These are phyloP conservation scores for Oryza brachyantha DNA, from an alignment of 176 grass and related monocot species.

Conservation along the genomic window DNA sequence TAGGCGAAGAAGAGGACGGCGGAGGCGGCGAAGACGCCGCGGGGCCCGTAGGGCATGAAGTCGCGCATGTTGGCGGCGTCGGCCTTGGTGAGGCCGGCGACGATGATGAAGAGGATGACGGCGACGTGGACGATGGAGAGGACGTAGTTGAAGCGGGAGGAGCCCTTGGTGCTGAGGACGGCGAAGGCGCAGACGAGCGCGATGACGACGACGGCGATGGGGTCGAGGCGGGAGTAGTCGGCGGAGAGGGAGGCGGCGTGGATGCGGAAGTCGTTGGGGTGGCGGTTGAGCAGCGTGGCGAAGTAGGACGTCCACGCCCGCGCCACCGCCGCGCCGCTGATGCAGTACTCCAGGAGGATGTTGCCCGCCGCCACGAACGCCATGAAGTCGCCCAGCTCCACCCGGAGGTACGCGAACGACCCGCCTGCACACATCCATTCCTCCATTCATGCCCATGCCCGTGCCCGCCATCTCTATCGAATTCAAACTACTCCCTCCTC, in stretches of 20 bases:
- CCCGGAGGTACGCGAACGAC: slow-evolving; percentile 83
- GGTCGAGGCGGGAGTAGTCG: slow-evolving; percentile 54
- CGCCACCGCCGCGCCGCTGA: slow-evolving; percentile 61
- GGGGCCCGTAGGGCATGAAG: slow-evolving; percentile 33
- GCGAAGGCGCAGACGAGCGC: slow-evolving; percentile 40
- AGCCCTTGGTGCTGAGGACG: slow-evolving; percentile 57
- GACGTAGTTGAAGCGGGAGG: slow-evolving; percentile 65
- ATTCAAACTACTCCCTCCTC: too few relatives aligned
- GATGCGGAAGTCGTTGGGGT: slow-evolving; percentile 50
- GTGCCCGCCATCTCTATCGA: too few relatives aligned
- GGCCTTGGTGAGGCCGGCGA: slow-evolving; percentile 54
- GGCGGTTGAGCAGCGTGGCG: slow-evolving; percentile 49
- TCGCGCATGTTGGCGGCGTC: slow-evolving; percentile 33
- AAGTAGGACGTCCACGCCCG: slow-evolving; percentile 79
- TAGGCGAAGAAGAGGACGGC: slow-evolving; percentile 58
- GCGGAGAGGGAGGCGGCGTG: slow-evolving; percentile 35
- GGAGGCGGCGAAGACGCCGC: slow-evolving; percentile 32
- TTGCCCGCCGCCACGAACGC: slow-evolving; percentile 89
- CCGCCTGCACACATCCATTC: slow-evolving; percentile 44
- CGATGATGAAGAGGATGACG: slow-evolving; percentile 59
- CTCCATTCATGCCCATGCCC: too few relatives aligned
- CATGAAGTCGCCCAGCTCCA: slow-evolving; percentile 86
- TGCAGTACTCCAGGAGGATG: slow-evolving; percentile 90
- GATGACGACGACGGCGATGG: slow-evolving; percentile 60
- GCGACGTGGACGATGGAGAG: slow-evolving; percentile 58